A percentile compares a stretch with the other conserved stretches of the same genome.
Evolutionary conservation across 352 stramenopile species (phyloP).

Genomic region (Phytophthora pinifolia): DNA sequence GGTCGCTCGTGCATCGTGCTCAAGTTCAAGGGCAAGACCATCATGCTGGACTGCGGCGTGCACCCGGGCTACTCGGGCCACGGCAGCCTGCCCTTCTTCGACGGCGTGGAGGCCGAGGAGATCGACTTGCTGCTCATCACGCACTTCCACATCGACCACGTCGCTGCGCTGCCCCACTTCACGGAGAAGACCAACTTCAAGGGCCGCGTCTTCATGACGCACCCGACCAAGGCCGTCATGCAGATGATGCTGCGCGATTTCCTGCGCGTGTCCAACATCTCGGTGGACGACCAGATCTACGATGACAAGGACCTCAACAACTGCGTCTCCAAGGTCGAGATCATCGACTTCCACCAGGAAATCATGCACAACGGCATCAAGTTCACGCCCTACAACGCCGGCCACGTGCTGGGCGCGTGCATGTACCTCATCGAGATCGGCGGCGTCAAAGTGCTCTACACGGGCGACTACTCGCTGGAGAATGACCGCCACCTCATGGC

Average conservation of each 20-base stretch:
- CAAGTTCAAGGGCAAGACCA: conserved; percentile 98
- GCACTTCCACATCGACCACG: conserved; percentile 99
- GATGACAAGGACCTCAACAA: conserved; percentile 95
- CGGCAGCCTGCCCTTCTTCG: conserved; percentile 98
- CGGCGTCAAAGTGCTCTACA: conserved; percentile 97
- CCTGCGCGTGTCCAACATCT: conserved; percentile 93
- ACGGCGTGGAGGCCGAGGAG: conserved; percentile 94
- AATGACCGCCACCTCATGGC: conserved; percentile 99
- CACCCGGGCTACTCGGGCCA: conserved; percentile 95
- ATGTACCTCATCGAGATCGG: conserved; percentile 99
- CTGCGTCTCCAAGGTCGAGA: conserved; percentile 97
- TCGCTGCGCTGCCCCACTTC: conserved; percentile 98
- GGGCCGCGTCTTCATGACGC: conserved; percentile 99
- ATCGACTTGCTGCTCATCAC: conserved; percentile 98
- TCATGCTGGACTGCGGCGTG: conserved; percentile 94
- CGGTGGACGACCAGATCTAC: conserved; percentile 93
- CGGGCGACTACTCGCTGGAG: conserved; percentile 97
- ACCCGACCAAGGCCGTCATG: conserved; percentile 99
- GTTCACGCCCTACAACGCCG: conserved; percentile 98
- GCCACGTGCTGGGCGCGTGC: conserved; percentile 98
- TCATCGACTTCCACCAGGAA: conserved; percentile 98
- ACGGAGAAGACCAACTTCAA: conserved; percentile 99
- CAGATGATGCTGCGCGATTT: conserved; percentile 98
- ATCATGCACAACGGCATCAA: conserved; percentile 97
- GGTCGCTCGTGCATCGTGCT: conserved; percentile 99